A percentile compares a stretch with the other conserved stretches of the same genome.
phyloP scores from a whole-genome alignment of 768 basidiomycete species.

The Suillus subaureus region DNA sequence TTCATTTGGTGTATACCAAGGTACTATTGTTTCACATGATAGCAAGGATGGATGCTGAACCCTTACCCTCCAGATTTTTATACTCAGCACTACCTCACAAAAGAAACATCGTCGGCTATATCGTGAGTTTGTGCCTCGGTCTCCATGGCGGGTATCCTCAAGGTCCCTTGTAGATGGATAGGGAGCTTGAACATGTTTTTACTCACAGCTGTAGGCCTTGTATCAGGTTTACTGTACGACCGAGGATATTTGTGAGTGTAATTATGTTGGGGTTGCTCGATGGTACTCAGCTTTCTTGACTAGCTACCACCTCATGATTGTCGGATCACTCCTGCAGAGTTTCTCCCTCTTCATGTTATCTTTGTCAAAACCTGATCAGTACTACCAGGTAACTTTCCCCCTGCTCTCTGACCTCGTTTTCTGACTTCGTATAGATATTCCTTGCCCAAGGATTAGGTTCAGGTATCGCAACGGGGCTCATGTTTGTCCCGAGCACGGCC shows the following conservation, averaged over 20 bases:
- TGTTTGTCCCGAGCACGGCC: slow-evolving; percentile 47
- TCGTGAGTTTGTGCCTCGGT: slow-evolving; percentile 29
- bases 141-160: neutral
- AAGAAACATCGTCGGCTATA: slow-evolving; percentile 36
- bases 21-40: slow-evolving; percentile 12
- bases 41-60: neutral
- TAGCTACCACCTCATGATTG: slow-evolving; percentile 14
- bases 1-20: slow-evolving; percentile 46
- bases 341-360: slow-evolving; percentile 44
- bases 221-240: slow-evolving; percentile 51
- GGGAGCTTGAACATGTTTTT: slow-evolving; percentile 50
- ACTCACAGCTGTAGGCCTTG: slow-evolving; percentile 36
- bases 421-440: slow-evolving; percentile 39
- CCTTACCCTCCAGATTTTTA: slow-evolving; percentile 37
- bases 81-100: slow-evolving; percentile 35
- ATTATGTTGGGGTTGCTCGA: neutral
- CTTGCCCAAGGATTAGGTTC: slow-evolving; percentile 50
- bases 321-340: slow-evolving; percentile 19
- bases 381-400: slow-evolving; percentile 41
- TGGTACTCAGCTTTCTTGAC: neutral
- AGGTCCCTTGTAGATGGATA: slow-evolving; percentile 36
- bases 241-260: slow-evolving; percentile 50
- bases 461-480: slow-evolving; percentile 48
- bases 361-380: slow-evolving; percentile 40
- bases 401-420: neutral